A percentile compares a stretch with the other conserved stretches of the same genome.
Conservation (phyloP, 2,329 filamentous ascomycete species). For the Fragosphaeria purpurea region DNA sequence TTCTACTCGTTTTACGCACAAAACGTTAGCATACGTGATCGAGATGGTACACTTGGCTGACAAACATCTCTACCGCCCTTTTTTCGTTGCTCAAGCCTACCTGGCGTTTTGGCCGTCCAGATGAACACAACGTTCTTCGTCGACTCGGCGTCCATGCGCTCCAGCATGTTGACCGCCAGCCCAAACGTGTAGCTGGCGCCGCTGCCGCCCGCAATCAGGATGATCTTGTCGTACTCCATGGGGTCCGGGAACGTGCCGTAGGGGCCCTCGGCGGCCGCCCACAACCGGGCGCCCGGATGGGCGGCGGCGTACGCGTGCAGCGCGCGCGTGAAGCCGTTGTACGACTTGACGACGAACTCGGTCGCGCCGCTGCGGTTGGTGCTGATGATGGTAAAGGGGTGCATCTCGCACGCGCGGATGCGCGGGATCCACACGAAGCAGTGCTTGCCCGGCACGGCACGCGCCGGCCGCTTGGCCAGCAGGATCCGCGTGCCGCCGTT, state of each 20-base stretch:
- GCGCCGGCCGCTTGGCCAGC: slow-evolving; percentile 36
- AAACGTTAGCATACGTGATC: neutral
- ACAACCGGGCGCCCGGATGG: slow-evolving; percentile 38
- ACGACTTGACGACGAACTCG: slow-evolving; percentile 49
- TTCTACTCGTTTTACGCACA: slow-evolving; percentile 10
- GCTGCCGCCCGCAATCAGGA: slow-evolving; percentile 52
- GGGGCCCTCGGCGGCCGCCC: slow-evolving; percentile 46
- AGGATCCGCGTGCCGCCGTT: slow-evolving; percentile 45
- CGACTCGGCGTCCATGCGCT: slow-evolving; percentile 28
- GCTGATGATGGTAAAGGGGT: slow-evolving; percentile 53
- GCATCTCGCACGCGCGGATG: slow-evolving; percentile 46
- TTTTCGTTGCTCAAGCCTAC: slow-evolving; percentile 20
- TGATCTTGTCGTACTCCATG: slow-evolving; percentile 40
- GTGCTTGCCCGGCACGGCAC: slow-evolving; percentile 45
- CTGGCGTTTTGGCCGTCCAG: slow-evolving; percentile 37
- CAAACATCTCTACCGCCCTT: too few relatives aligned
- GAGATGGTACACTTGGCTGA: neutral
- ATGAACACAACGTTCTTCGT: slow-evolving; percentile 35
- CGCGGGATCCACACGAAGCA: slow-evolving; percentile 55
- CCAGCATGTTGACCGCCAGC: slow-evolving; percentile 34
- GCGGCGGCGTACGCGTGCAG: slow-evolving; percentile 41
- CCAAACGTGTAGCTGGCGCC: slow-evolving; percentile 50
- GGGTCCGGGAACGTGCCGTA: slow-evolving; percentile 48
- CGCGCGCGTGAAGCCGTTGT: slow-evolving; percentile 49
- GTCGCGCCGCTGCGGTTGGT: slow-evolving; percentile 29